Percentiles rank a stretch among this genome's conserved stretches.
Conservation (phyloP, 2,329 filamentous ascomycete species). For the Fusarium bactridioides region DNA sequence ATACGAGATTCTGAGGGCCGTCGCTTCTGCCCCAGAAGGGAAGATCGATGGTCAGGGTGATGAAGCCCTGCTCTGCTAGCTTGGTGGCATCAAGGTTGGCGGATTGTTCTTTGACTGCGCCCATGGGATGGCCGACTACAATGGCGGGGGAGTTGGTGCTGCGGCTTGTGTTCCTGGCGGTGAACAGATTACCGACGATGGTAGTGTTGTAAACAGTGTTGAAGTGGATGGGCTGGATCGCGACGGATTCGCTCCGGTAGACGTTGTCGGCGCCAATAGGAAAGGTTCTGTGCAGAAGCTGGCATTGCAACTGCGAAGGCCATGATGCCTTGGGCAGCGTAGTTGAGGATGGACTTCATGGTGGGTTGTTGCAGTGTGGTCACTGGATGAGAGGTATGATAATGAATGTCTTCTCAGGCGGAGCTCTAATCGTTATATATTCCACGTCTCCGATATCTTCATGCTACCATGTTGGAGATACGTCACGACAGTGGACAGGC, state of each 20-base stretch:
- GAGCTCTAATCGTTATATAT: neutral
- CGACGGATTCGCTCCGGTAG: neutral
- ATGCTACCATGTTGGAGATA: neutral
- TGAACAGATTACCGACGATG: neutral
- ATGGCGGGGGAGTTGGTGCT: neutral
- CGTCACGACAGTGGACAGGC: too few species aligned
- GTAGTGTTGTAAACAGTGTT: neutral
- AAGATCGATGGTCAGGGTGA: neutral
- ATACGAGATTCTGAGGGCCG: neutral
- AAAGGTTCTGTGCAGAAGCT: neutral
- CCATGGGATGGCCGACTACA: neutral
- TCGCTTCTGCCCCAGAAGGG: neutral
- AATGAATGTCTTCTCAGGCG: rapidly evolving
- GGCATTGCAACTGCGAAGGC: neutral
- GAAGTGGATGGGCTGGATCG: neutral
- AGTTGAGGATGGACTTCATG: neutral
- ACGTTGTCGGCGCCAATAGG: neutral
- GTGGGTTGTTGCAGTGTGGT: rapidly evolving
- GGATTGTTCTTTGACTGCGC: neutral
- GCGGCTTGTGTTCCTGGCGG: neutral
- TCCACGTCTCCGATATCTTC: rapidly evolving
- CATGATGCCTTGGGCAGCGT: neutral
- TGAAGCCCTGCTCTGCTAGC: neutral
- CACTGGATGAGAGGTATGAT: rapidly evolving
- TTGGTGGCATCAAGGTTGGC: neutral